These are phyloP conservation scores for Xylariaceae sp. DNA, from an alignment of 2,329 filamentous ascomycete genomes.

Conservation along the genomic window DNA sequence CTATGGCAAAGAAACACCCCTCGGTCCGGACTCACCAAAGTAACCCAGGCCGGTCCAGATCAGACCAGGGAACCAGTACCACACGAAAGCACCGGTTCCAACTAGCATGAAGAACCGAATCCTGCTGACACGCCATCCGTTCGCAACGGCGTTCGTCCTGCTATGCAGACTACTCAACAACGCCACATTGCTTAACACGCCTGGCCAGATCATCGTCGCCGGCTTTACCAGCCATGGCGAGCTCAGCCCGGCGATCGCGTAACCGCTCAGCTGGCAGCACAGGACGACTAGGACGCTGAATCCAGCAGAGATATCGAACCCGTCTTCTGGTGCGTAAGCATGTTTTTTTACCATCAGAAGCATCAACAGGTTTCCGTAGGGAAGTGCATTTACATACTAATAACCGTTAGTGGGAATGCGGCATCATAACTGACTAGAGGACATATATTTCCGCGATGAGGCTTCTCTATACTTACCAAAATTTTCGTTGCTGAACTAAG, in stretches of 20 bases:
- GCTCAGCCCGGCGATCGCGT: slow-evolving; percentile 43
- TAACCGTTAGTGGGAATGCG: too few species aligned
- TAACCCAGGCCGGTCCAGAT: slow-evolving; percentile 41
- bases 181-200: slow-evolving; percentile 44
- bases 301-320: slow-evolving; percentile 30
- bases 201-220: slow-evolving; percentile 48
- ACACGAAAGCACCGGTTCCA: slow-evolving; percentile 32
- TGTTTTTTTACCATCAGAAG: too few species aligned
- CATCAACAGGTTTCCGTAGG: too few species aligned
- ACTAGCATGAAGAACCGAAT: slow-evolving; percentile 31
- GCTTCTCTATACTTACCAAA: too few species aligned
- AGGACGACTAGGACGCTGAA: slow-evolving; percentile 21
- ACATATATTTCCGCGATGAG: too few species aligned
- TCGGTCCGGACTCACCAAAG: slow-evolving; percentile 19
- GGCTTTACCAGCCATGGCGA: slow-evolving; percentile 41
- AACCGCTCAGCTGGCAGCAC: slow-evolving; percentile 32
- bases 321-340: too few species aligned
- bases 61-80: slow-evolving; percentile 49
- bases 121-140: slow-evolving; percentile 31
- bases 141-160: slow-evolving; percentile 25
- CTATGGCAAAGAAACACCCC: too few species aligned
- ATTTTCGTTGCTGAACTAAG: slow-evolving; percentile 37
- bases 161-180: slow-evolving; percentile 39
- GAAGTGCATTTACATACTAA: too few species aligned
- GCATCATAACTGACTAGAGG: too few species aligned